Base-by-base conservation (phyloP, 352 stramenopile genomes). In the Globisporangium megalacanthum region DNA sequence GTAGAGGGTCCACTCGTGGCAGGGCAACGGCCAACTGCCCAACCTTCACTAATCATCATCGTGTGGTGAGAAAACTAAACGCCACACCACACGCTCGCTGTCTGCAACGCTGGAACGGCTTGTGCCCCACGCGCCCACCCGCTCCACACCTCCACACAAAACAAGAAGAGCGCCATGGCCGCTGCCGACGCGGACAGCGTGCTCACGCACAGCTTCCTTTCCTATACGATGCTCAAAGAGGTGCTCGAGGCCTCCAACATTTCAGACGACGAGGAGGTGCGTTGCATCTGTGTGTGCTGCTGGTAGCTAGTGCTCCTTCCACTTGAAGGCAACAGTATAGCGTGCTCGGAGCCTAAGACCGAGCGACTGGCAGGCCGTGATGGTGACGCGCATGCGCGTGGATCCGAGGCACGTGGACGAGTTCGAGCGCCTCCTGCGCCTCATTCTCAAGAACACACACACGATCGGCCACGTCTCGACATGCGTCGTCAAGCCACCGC, bases 361-460 rank as follows among this genome's bases (percentile, higher is more conserved):
- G 25, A 29, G 25, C 33, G 33, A 19, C 11, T 33, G 20, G 29
- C 56, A 92, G 82, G 79, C 82, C 0, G 78, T 90, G 17, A 88
- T 92, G 82, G 75, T 92, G 20, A 92, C 82, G 52, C 82, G 79
- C 54, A 92, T 92, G 82, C 77, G 69, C 33, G 82, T 92, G 33
- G 77, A 89, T 51, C 70, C 77, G 49, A 77, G 77, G 29, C 79
- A 89, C 55, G 68, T 89, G 6, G 78, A 88, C 54, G 82, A 92
- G 47, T 92, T 92, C 62, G 82, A 92, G 63, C 77, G 78, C 22
- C 66, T 92, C 44, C 59, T 92, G 52, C 79, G 82, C 6, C 61
- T 92, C 56, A 90, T 92, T n/a, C 70, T 92, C 19, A 89, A 89
- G 66, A 89, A 66, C 51, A 92, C 77, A 52, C 79, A 92, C 64